Percentiles rank a stretch among this genome's conserved stretches.
These are phyloP conservation scores for Chaetoceros tenuissimus DNA, from an alignment of 108 stramenopile genomes.

Conservation along the genomic window DNA sequence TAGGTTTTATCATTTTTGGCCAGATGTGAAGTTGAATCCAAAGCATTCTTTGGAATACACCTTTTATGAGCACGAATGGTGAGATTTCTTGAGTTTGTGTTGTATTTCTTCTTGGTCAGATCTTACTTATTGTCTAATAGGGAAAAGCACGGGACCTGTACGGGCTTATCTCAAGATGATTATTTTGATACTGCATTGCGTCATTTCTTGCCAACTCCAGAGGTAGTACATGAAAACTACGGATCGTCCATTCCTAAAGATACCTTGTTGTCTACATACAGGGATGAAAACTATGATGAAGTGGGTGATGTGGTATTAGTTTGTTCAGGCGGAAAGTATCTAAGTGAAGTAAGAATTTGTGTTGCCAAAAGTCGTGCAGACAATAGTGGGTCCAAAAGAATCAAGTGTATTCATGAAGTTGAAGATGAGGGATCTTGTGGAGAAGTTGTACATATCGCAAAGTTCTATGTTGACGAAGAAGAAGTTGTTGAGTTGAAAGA, in stretches of 20 bases:
- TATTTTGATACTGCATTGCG: conserved; percentile 40
- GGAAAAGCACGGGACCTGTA: conserved; percentile 64
- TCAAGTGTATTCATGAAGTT: conserved; percentile 23
- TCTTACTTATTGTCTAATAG: no score
- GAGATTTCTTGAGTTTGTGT: no score
- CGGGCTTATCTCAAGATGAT: conserved; percentile 32
- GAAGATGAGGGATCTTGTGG: conserved; percentile 27
- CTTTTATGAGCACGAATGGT: conserved; percentile 70
- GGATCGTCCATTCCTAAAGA: conserved; percentile 13
- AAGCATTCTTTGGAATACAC: background rate
- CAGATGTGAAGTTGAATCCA: conserved; percentile 25
- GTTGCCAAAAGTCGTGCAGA: conserved; percentile 19
- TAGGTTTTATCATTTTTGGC: conserved; percentile 22
- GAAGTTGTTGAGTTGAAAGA: background rate
- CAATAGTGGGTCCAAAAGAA: conserved; percentile 20
- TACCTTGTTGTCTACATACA: conserved; percentile 25
- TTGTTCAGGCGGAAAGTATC: conserved; percentile 24
- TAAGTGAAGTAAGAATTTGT: conserved; percentile 44
- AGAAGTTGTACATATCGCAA: conserved; percentile 20
- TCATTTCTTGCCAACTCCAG: conserved; percentile 26
- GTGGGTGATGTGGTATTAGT: conserved; percentile 11
- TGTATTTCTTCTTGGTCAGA: no score
- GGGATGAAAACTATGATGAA: background rate
- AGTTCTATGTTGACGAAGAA: conserved; percentile 3
- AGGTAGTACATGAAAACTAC: conserved; percentile 21